Evolutionary conservation across 768 basidiomycete species (phyloP).

Genomic region (Jaapia argillacea): DNA sequence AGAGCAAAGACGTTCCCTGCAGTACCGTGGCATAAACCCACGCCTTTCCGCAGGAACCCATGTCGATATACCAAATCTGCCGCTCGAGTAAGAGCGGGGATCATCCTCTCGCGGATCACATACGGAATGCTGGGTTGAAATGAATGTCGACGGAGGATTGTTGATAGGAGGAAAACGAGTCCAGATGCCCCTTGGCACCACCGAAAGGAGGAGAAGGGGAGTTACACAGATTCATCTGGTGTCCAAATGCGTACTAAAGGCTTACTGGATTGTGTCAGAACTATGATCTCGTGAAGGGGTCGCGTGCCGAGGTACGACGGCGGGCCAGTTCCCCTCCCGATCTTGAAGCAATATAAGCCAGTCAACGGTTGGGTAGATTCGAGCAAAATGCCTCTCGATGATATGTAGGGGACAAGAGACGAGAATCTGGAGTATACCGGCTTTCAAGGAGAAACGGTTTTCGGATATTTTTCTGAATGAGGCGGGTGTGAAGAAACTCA

Average conservation of each 20-base stretch:
- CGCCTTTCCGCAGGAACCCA: constrained; percentile 44
- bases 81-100: constrained; percentile 25
- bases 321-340: constrained; percentile 42
- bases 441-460: no score
- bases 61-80: constrained; percentile 34
- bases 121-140: constrained; percentile 13
- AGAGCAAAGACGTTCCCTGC: constrained; percentile 45
- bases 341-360: constrained; percentile 41
- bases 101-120: constrained; percentile 8
- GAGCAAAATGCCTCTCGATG: constrained; percentile 25
- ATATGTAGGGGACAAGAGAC: constrained; percentile 30
- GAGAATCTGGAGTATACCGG: constrained; percentile 43
- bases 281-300: no score
- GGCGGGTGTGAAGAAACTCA: constrained; percentile 20
- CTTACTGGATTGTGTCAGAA: no score
- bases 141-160: no score
- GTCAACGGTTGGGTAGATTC: constrained; percentile 32
- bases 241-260: no score
- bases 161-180: constrained; percentile 36
- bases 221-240: no score
- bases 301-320: no score
- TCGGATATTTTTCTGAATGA: no score
- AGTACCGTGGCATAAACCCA: constrained; percentile 52
- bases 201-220: no score
- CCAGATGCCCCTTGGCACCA: constrained; percentile 56